Percentiles rank a stretch among this genome's conserved stretches.
These are phyloP conservation scores for Aureobasidium sp. DNA, from an alignment of 2,329 filamentous ascomycete genomes.

Conservation along the genomic window DNA sequence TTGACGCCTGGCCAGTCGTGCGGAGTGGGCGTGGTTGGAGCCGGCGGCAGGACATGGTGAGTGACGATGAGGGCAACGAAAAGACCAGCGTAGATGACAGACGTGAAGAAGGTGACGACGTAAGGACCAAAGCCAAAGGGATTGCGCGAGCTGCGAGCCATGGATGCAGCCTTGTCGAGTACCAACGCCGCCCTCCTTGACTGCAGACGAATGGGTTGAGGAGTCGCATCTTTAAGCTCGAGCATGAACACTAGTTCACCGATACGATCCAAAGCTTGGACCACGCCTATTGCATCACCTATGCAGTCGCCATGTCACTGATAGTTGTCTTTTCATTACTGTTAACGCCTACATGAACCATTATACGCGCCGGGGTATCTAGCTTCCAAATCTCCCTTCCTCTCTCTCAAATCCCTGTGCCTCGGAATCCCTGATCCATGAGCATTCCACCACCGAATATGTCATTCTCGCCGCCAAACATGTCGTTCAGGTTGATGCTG, in stretches of 20 bases:
- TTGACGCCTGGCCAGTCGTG: slow-evolving; percentile 58
- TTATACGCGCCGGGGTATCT: slow-evolving; percentile 12
- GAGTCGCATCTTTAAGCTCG: neutral
- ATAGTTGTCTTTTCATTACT: neutral
- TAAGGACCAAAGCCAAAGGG: slow-evolving; percentile 69
- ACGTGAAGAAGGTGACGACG: slow-evolving; percentile 75
- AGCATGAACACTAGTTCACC: neutral
- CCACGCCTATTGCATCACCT: neutral
- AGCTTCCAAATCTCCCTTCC: neutral
- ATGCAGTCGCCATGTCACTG: too few relatives aligned
- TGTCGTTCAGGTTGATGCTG: slow-evolving; percentile 31
- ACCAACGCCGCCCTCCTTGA: neutral
- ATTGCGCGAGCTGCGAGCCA: slow-evolving; percentile 25
- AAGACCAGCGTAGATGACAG: slow-evolving; percentile 69
- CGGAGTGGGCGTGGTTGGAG: slow-evolving; percentile 54
- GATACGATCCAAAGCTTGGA: neutral
- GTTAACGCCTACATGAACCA: neutral
- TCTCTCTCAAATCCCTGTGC: neutral
- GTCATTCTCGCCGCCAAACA: slow-evolving; percentile 33
- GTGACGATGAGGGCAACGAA: slow-evolving; percentile 65
- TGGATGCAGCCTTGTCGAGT: neutral
- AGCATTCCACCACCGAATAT: slow-evolving; percentile 24
- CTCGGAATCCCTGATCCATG: slow-evolving; percentile 18
- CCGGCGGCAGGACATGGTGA: slow-evolving; percentile 66
- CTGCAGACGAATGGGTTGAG: neutral